Evolutionary conservation across 495 filamentous ascomycete genomes (phyloP), one percentile per base, ranked within the genome.

Genomic region (Annulohypoxylon stygium): DNA sequence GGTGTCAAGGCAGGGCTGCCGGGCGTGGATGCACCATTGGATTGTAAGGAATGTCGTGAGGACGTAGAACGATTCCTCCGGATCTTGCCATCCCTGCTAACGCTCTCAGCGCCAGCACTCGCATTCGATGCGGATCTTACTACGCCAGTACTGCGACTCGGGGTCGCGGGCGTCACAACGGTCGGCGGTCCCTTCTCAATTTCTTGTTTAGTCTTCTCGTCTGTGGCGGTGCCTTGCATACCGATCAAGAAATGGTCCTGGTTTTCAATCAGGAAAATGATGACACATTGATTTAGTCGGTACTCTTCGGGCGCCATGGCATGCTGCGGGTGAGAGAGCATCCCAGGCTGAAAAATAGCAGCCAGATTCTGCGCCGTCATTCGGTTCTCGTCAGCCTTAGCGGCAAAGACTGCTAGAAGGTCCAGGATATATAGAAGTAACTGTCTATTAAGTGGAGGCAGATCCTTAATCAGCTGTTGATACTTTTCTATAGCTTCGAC

Each of bases 241-340:
- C 94, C 94, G 59, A 98, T 95, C 69, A 95, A 82, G 82, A 95
- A 95, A 76, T 93, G 90, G 72, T 95, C 90, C 78, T 98, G 95
- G 74, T 99, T 97, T 78, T 98, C 94, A 69, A 99, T 99, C 70
- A 99, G 83, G 79, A 98, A 99, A 26, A 98, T 97, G 76, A 99
- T 88, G 43, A 99, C 96, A 76, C 97, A 94, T 82, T 99, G 96
- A 72, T 96, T 98, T 23, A 98, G 83, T 39, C 93, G 91, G 77
- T 99, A 99, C 72, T 97, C 95, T 18, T 91, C 87, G 6, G 96
- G 96, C 7, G 92, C 88, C 94, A 99, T 97, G 73, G 97, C 94
- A 79, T 99, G 96, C 36, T 88, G 84, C 3, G 96, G 96, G 80
- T 98, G 96, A 10, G 94, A 97, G 20, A 99, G 87, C 81, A 99